Percentiles rank a stretch among this genome's conserved stretches.
These are phyloP conservation scores for Filosporella fistucella DNA, from an alignment of 495 filamentous ascomycete genomes.

Conservation along the genomic window DNA sequence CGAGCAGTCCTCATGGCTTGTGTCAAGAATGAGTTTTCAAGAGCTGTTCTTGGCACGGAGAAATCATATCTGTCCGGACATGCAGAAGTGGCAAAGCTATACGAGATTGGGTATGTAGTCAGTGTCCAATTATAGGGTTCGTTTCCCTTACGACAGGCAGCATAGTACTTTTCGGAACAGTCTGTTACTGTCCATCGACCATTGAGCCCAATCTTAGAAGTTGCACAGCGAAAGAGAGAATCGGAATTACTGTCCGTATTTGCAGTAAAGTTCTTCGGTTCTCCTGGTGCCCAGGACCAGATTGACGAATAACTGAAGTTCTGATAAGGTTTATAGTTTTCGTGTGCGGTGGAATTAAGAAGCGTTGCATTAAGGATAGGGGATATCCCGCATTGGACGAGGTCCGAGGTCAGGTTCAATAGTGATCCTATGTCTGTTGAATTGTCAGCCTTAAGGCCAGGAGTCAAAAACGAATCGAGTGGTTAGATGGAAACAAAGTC, in stretches of 20 bases:
- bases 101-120: slow-evolving; percentile 34
- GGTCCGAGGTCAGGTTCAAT: slow-evolving; percentile 32
- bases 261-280: slow-evolving; percentile 41
- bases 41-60: slow-evolving; percentile 49
- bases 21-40: slow-evolving; percentile 57
- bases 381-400: slow-evolving; percentile 55
- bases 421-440: slow-evolving; percentile 24
- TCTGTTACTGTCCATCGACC: slow-evolving; percentile 54
- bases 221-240: slow-evolving; percentile 45
- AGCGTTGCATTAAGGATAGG: slow-evolving; percentile 52
- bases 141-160: slow-evolving; percentile 47
- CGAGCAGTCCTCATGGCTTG: slow-evolving; percentile 21
- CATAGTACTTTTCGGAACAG: slow-evolving; percentile 43
- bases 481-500: too few species aligned
- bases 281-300: slow-evolving; percentile 56
- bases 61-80: slow-evolving; percentile 40
- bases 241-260: slow-evolving; percentile 23
- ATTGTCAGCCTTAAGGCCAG: neutral
- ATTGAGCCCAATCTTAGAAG: slow-evolving; percentile 32
- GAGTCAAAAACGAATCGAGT: too few species aligned
- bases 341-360: slow-evolving; percentile 45
- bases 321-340: slow-evolving; percentile 39
- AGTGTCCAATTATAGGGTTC: slow-evolving; percentile 52
- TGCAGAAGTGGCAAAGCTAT: slow-evolving; percentile 22
- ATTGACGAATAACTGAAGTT: slow-evolving; percentile 42